Evolutionary conservation across 1,284 basidiomycete species (phyloP).

Genomic region (Hymenochaete sp.): DNA sequence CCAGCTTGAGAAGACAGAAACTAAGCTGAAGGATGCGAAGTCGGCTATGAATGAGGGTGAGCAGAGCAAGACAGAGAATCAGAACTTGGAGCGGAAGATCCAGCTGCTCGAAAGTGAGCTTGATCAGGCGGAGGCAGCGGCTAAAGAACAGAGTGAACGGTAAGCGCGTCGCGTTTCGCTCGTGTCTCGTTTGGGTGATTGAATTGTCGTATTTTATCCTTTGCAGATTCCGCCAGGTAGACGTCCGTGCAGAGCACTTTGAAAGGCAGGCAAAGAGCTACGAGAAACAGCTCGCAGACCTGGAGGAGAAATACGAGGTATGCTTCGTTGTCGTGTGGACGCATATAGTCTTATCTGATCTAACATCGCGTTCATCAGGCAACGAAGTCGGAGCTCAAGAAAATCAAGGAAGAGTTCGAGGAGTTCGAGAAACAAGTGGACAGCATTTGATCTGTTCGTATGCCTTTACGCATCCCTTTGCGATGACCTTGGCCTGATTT

Average conservation of each 20-base stretch:
- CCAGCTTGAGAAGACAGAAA: conserved; percentile 74
- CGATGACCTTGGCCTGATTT: not conserved
- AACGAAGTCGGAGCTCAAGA: conserved; percentile 62
- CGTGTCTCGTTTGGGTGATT: not conserved
- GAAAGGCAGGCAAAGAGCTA: conserved; percentile 84
- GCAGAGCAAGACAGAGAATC: conserved; percentile 64
- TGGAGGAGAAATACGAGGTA: conserved; percentile 96
- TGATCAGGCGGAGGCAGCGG: conserved; percentile 92
- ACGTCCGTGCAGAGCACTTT: conserved; percentile 99
- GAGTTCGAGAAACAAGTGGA: conserved; percentile 82
- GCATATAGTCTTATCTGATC: conserved; percentile 11
- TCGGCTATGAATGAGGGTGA: conserved; percentile 64
- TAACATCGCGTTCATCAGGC: conserved; percentile 43
- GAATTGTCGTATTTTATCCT: conserved; percentile 1
- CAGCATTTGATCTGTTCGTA: conserved; percentile 46
- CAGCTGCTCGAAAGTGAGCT: conserved; percentile 92
- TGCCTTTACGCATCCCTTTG: not conserved
- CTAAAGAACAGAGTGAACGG: conserved; percentile 97
- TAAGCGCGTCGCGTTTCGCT: conserved; percentile 35
- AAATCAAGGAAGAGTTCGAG: conserved; percentile 80
- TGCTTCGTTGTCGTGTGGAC: conserved; percentile 21
- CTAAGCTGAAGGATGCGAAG: conserved; percentile 69
- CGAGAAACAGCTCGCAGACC: conserved; percentile 87
- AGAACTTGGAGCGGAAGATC: conserved; percentile 79
- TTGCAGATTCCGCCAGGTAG: conserved; percentile 85